Base-by-base conservation (phyloP, 2,329 filamentous ascomycete species). In the Aspergillus sp. region DNA sequence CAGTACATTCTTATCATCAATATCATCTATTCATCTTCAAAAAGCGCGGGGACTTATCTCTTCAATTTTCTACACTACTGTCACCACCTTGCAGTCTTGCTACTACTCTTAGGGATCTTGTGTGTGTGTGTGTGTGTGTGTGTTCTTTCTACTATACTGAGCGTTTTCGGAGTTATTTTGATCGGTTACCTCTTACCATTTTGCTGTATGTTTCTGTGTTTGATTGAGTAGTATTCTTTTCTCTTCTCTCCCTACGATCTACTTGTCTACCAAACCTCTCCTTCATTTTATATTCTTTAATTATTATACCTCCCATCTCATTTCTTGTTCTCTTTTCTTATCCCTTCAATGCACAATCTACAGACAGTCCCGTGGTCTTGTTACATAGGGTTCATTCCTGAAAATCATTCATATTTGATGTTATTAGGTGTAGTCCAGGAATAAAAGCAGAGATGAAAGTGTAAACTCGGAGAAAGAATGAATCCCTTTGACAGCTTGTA, bases 61-160 rank as follows among this genome's bases (percentile, higher is more conserved):
- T 30, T 30, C 28, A n/a, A 17, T 54, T 32, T 21, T 52, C 55
- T 30, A 28, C 25, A 28, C 25, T 51, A 51, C 47, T 47, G 25
- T 45, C 17, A 21, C 9, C 28, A 43, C 43, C 30, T 55, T 58
- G 6, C 39, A 36, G 32, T 36, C 12, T 45, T 25, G n/a, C 23
- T 49, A 10, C n/a, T 2, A 13, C 7, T 28, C 25, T 13, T 49
- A 25, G 47, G 25, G 47, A 49, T 19, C 28, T 32, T 17, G 47
- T 49, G 58, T 58, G 51, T 59, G 55, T 23, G 23, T 49, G 58
- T 58, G 51, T 59, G 55, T 59, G 39, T 49, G 58, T 56, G 53
- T 64, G 60, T 57, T 57, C 60, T 64, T 59, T 58, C 25, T 32
- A 47, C 21, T 45, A 55, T 51, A 59, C 45, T 59, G 61, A 64